A percentile compares a stretch with the other conserved stretches of the same genome.
Conservation (phyloP, 176 grass and related monocot genomes). For the Puccinellia tenuiflora region DNA sequence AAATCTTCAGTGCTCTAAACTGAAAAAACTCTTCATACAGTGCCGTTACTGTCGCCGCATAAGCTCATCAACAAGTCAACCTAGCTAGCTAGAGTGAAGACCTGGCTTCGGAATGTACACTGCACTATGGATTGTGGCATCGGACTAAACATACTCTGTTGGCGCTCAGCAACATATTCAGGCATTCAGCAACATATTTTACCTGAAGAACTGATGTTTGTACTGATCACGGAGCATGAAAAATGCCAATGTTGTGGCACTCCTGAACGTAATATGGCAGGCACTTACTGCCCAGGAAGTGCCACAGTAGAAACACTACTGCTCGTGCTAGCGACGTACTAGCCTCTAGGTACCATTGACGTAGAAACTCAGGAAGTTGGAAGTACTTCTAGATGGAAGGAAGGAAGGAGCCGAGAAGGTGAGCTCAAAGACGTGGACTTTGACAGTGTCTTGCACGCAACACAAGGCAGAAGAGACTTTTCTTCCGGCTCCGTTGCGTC, state of each 20-base stretch:
- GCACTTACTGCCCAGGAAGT: too few species aligned
- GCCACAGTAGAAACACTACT: too few species aligned
- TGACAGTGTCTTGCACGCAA: slow-evolving; percentile 29
- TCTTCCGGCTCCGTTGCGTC: not conserved
- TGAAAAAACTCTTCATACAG: not conserved
- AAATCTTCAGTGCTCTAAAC: not conserved
- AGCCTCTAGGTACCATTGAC: not conserved
- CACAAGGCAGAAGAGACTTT: not conserved
- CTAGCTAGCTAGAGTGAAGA: not conserved
- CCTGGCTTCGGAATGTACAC: not conserved
- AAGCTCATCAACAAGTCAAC: too few species aligned
- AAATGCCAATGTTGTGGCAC: too few species aligned
- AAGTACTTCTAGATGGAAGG: not conserved
- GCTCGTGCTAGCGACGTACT: not conserved
- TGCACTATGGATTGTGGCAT: too few species aligned
- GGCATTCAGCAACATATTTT: too few species aligned
- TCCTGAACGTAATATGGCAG: too few species aligned
- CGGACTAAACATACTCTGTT: too few species aligned
- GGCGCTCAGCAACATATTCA: too few species aligned
- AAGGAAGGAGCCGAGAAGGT: slow-evolving; percentile 22
- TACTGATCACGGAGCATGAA: not conserved
- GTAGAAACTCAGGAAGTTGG: not conserved
- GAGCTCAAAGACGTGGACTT: not conserved
- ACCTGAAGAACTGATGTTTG: not conserved
- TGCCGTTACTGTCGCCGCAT: not conserved